These are phyloP conservation scores for Fusarium palustre DNA, from an alignment of 2,329 filamentous ascomycete species.

Conservation along the genomic window DNA sequence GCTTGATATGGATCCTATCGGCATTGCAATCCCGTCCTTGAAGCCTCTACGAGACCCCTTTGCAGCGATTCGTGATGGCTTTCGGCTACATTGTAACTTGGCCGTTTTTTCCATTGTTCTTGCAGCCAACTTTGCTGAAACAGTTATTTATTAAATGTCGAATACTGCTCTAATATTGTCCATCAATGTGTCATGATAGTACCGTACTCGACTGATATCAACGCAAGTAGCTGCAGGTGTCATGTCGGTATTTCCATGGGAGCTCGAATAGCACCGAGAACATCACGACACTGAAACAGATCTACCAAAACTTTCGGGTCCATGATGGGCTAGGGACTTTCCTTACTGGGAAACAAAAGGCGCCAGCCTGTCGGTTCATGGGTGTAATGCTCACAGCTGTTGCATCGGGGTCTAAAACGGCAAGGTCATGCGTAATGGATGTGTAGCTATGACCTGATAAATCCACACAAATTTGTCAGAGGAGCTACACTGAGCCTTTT, in stretches of 20 bases:
- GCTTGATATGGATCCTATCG: conserved; percentile 10
- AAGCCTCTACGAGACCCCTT: background rate
- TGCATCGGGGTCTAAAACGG: background rate
- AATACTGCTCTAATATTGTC: background rate
- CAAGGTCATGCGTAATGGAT: background rate
- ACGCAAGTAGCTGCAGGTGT: background rate
- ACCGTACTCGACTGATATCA: conserved; percentile 4
- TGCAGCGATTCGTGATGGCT: conserved; percentile 1
- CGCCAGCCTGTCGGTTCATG: conserved; percentile 1
- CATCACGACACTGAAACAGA: conserved; percentile 2
- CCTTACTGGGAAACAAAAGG: background rate
- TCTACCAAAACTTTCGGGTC: background rate
- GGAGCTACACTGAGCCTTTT: background rate
- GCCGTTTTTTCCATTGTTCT: background rate
- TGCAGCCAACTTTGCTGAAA: background rate
- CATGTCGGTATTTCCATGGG: conserved; percentile 5
- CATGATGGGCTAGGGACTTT: background rate
- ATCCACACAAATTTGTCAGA: background rate
- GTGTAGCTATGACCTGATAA: conserved; percentile 11
- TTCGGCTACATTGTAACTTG: conserved; percentile 2
- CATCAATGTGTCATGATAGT: background rate
- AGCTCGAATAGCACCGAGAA: conserved; percentile 19
- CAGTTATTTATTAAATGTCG: background rate
- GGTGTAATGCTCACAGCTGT: background rate
- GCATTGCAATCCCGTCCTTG: background rate